These are phyloP conservation scores for Paramecium primaurelia DNA, from an alignment of 73 alveolate species.

Conservation along the genomic window DNA sequence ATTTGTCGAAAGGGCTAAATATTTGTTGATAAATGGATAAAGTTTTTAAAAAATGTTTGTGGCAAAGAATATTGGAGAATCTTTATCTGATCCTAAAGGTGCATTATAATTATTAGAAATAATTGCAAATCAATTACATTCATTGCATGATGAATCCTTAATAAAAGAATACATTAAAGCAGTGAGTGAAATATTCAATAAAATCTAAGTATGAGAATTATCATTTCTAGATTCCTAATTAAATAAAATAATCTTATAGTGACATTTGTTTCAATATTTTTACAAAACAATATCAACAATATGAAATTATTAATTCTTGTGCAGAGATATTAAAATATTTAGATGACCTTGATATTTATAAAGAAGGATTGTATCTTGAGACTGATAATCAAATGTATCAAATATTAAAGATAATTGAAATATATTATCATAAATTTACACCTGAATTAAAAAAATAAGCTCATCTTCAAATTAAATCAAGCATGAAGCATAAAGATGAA, in stretches of 20 bases:
- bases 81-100: background rate
- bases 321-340: background rate
- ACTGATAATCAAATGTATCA: slow-evolving; percentile 22
- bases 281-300: background rate
- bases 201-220: background rate
- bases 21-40: background rate
- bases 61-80: background rate
- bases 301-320: background rate
- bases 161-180: background rate
- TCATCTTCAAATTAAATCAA: background rate
- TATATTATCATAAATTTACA: background rate
- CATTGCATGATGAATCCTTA: background rate
- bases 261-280: background rate
- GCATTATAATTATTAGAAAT: background rate
- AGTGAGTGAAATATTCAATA: background rate
- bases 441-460: background rate
- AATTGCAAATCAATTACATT: background rate
- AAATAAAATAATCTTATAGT: background rate
- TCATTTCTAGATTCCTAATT: background rate
- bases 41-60: background rate
- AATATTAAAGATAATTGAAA: background rate
- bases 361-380: slow-evolving; percentile 13
- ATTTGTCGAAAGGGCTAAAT: background rate
- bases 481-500: slow-evolving; percentile 23
- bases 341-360: background rate